A percentile compares a stretch with the other conserved stretches of the same genome.
Conservation (phyloP, 208 protist species). For the Wallacemonas sp. region DNA sequence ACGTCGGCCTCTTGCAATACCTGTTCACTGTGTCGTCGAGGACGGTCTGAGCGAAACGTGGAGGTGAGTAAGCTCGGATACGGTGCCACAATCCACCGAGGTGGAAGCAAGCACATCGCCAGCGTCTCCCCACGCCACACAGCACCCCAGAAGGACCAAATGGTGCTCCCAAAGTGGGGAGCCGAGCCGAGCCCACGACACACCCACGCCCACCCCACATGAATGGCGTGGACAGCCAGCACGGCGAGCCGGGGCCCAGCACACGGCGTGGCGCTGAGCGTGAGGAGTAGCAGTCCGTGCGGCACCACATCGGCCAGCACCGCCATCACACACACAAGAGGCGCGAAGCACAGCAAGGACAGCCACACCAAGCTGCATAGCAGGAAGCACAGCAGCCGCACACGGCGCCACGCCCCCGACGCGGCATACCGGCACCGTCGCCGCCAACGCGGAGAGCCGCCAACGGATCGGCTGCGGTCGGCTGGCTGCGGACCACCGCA, state of each 20-base stretch:
- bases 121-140: neutral
- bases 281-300: neutral
- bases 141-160: neutral
- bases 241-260: neutral
- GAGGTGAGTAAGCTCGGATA: conserved; percentile 3
- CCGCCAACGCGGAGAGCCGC: neutral
- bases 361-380: neutral
- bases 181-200: neutral
- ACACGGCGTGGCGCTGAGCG: neutral
- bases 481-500: neutral
- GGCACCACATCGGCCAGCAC: conserved; percentile 4
- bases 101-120: neutral
- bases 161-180: neutral
- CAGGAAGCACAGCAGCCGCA: conserved; percentile 14
- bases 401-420: neutral
- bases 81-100: conserved; percentile 1
- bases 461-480: neutral
- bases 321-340: conserved; percentile 10
- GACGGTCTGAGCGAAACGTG: neutral
- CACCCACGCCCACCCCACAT: neutral
- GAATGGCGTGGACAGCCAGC: neutral
- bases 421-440: neutral
- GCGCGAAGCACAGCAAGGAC: conserved; percentile 7
- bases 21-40: neutral
- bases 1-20: too few species aligned